A percentile compares a stretch with the other conserved stretches of the same genome.
phyloP scores from a whole-genome alignment of 192 early-diverging fungal species.

The Rhizophlyctis rosea region DNA sequence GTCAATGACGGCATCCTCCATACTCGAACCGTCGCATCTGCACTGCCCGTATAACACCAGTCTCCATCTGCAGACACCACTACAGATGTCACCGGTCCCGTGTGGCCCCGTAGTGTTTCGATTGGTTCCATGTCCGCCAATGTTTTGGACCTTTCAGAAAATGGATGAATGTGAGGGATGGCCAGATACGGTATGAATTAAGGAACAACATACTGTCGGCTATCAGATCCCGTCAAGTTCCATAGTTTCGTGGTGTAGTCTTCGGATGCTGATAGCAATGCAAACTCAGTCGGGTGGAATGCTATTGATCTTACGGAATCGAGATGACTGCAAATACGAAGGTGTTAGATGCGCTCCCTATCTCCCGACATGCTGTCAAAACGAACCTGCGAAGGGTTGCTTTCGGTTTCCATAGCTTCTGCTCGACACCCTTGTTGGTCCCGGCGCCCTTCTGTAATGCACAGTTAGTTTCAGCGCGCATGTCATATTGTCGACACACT shows the following conservation, averaged over 20 bases:
- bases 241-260: slow-evolving; percentile 78
- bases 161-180: not conserved
- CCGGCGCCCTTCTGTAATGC: slow-evolving; percentile 12
- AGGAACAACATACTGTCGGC: not conserved
- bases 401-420: slow-evolving; percentile 62
- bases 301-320: slow-evolving; percentile 62
- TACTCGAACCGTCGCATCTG: slow-evolving; percentile 68
- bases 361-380: not conserved
- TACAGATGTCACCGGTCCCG: slow-evolving; percentile 60
- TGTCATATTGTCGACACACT: too few relatives aligned
- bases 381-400: slow-evolving; percentile 56
- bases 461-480: too few relatives aligned
- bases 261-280: slow-evolving; percentile 70
- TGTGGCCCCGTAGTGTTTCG: slow-evolving; percentile 77
- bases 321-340: slow-evolving; percentile 56
- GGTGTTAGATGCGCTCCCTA: too few relatives aligned
- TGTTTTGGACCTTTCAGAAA: slow-evolving; percentile 16
- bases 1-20: slow-evolving; percentile 60
- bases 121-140: slow-evolving; percentile 59
- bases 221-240: slow-evolving; percentile 47
- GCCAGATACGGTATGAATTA: not conserved
- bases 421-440: slow-evolving; percentile 10
- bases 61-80: slow-evolving; percentile 59
- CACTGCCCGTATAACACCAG: slow-evolving; percentile 65
- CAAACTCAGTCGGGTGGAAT: slow-evolving; percentile 55